Evolutionary conservation across 2,329 filamentous ascomycete genomes (phyloP).

Genomic region (Hypomyces rosellus): DNA sequence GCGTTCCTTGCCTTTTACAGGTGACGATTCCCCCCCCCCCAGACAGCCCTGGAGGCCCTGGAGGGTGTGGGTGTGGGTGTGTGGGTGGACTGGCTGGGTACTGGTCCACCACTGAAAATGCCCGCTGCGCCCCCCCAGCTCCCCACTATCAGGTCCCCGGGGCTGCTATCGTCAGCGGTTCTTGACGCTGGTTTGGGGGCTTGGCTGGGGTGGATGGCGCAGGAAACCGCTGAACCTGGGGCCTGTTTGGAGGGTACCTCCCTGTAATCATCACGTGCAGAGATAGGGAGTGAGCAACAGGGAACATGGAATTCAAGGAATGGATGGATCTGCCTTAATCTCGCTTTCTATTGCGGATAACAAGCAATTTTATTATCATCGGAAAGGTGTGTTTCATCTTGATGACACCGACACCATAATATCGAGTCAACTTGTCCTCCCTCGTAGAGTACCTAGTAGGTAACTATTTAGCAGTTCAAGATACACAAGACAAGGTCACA

Average conservation of each 20-base stretch:
- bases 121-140: conserved; percentile 12
- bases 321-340: neutral
- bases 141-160: neutral
- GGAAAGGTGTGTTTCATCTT: no score
- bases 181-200: neutral
- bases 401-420: no score
- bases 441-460: no score
- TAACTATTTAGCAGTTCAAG: no score
- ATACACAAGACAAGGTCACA: no score
- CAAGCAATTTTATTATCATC: neutral
- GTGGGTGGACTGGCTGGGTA: neutral
- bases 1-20: conserved; percentile 1
- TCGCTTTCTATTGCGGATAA: neutral
- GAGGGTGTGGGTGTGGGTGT: no score
- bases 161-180: conserved; percentile 3
- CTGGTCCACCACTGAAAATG: conserved; percentile 3
- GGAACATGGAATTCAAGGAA: conserved; percentile 3
- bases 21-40: conserved; percentile 3
- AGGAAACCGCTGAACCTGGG: conserved; percentile 3
- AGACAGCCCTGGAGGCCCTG: no score
- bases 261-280: neutral
- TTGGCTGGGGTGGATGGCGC: conserved; percentile 1
- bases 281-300: neutral
- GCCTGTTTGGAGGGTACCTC: no score
- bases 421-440: no score